Evolutionary conservation across 139 green algal genomes (phyloP), one percentile per base, ranked within the genome.

Genomic region (Picochlorum sp.): DNA sequence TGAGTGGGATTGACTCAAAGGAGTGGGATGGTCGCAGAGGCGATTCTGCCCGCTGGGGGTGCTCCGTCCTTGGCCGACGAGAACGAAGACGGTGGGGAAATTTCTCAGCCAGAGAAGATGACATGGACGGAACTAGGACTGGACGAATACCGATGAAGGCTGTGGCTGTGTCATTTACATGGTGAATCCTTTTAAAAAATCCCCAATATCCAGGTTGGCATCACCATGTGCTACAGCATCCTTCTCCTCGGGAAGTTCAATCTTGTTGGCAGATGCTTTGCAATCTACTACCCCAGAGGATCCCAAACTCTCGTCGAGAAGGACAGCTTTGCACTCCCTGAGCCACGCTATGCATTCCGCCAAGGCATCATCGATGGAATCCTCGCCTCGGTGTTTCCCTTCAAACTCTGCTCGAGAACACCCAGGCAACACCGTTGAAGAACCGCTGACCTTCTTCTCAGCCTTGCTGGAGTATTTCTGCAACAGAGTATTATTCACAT

Each of bases 151-250:
- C 20, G 58, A 56, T 65, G 21, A 65, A 15, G 3, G 41, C 60
- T 30, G 0, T 7, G 0, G 28, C 8, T 66, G 47, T 65, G 49
- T 16, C 45, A 23, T 21, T 41, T 41, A 41, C 34, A 30, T 30
- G 28, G 28, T 6, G 28, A 41, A 41, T 41, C 34, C 34, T 41
- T 41, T 41, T 41, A 41, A 41, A 41, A 41, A 41, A 18, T 68
- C 80, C 51, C 62, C 34, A 41, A 94, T 66, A 21, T 63, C 69
- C 7, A 95, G 77, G 71, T 90, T 90, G 21, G 80, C 81, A 64
- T 92, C 86, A 0, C 82, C 88, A 24, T 78, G 69, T 10, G 66
- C 69, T 24, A 76, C 77, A 24, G 49, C 30, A 5, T 45, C 61
- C 62, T 68, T 67, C 3, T 75, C 65, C 15, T 66, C 68, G 18